A percentile compares a stretch with the other conserved stretches of the same genome.
Evolutionary conservation across 495 filamentous ascomycete genomes (phyloP).

Genomic region (Letharia columbiana): DNA sequence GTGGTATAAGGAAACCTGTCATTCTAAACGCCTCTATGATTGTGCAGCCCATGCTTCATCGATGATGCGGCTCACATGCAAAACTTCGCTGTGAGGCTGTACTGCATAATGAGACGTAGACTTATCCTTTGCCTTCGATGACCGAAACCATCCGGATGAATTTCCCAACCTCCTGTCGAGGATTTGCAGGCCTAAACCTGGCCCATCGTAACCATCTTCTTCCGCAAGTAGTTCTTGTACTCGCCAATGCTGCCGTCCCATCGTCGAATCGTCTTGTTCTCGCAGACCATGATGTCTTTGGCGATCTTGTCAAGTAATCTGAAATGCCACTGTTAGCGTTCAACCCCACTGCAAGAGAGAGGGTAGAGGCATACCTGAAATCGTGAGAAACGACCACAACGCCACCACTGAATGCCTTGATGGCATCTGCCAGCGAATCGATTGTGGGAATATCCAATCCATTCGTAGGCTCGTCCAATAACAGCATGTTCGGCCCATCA

Average conservation of each 20-base stretch:
- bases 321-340: constrained; percentile 23
- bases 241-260: constrained; percentile 87
- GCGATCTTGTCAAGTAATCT: constrained; percentile 98
- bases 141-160: no score
- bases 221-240: constrained; percentile 97
- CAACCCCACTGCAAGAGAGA: background rate
- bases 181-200: constrained; percentile 34
- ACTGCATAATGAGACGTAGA: background rate
- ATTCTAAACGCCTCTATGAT: constrained; percentile 15
- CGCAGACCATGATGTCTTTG: constrained; percentile 98
- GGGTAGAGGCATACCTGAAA: constrained; percentile 61
- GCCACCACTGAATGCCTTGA: constrained; percentile 91
- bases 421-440: constrained; percentile 92
- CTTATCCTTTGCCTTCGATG: background rate
- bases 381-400: constrained; percentile 98
- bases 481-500: constrained; percentile 92
- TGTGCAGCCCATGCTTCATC: background rate
- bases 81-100: background rate
- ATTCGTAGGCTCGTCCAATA: constrained; percentile 98
- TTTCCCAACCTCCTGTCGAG: no score
- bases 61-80: constrained; percentile 6
- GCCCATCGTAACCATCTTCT: constrained; percentile 75
- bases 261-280: constrained; percentile 79
- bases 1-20: constrained; percentile 3
- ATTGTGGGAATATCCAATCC: constrained; percentile 99